Evolutionary conservation across 805 yeast species (phyloP).

Genomic region (Barnettozyma pratensis): DNA sequence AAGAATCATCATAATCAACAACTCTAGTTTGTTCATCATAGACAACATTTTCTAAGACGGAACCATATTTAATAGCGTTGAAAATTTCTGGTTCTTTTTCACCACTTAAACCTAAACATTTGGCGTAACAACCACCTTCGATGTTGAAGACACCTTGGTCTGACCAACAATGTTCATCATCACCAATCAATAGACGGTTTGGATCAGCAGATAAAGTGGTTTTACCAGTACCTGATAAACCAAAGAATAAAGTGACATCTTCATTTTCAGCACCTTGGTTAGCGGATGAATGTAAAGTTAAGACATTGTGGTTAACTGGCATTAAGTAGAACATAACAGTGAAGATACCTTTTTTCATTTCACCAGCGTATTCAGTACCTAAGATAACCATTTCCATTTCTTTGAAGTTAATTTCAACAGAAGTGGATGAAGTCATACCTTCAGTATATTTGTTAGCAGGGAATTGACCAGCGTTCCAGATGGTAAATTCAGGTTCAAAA

Average conservation of each 20-base stretch:
- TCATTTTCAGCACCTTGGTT: conserved; percentile 79
- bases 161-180: conserved; percentile 99
- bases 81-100: conserved; percentile 98
- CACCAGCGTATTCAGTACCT: conserved; percentile 99
- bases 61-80: conserved; percentile 90
- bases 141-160: conserved; percentile 97
- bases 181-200: conserved; percentile 89
- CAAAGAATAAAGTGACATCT: conserved; percentile 94
- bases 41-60: conserved; percentile 89
- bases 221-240: conserved; percentile 97
- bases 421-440: conserved; percentile 95
- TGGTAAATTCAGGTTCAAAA: conserved; percentile 96
- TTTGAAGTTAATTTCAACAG: conserved; percentile 94
- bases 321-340: conserved; percentile 98
- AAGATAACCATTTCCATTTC: conserved; percentile 98
- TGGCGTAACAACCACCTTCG: conserved; percentile 99
- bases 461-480: conserved; percentile 98
- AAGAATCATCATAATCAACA: conserved; percentile 78
- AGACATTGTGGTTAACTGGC: conserved; percentile 89
- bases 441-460: conserved; percentile 95
- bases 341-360: conserved; percentile 99
- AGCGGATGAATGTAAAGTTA: conserved; percentile 92
- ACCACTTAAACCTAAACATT: conserved; percentile 81
- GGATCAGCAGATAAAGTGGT: conserved; percentile 97
- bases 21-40: conserved; percentile 73